Evolutionary conservation across 1,139 yeast species (phyloP).

Genomic region (Taphrina sp.): DNA sequence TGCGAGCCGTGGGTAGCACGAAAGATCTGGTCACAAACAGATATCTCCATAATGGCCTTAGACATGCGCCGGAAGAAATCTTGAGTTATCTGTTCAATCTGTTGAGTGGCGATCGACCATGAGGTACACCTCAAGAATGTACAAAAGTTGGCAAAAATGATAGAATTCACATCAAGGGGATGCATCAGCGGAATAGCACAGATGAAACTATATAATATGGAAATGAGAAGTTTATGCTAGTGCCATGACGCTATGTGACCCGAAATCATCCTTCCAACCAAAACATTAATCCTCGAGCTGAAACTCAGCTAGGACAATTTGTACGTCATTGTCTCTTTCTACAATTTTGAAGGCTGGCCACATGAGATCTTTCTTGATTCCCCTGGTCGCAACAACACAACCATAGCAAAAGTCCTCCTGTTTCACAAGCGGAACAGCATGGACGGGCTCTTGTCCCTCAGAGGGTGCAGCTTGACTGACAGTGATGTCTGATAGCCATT

Average conservation of each 20-base stretch:
- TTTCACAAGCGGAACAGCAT: too few species aligned
- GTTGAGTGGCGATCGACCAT: slow-evolving; percentile 12
- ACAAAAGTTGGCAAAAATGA: too few species aligned
- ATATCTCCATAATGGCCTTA: slow-evolving; percentile 23
- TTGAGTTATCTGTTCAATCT: slow-evolving; percentile 21
- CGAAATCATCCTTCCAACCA: too few species aligned
- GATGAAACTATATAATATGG: too few species aligned
- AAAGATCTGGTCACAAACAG: slow-evolving; percentile 28
- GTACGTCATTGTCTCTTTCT: slow-evolving; percentile 3
- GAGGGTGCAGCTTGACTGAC: slow-evolving; percentile 54
- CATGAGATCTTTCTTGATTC: neutral
- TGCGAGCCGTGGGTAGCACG: slow-evolving; percentile 8
- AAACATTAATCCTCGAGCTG: neutral
- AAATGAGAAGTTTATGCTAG: too few species aligned
- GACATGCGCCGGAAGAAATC: slow-evolving; percentile 30
- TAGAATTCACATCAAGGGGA: too few species aligned
- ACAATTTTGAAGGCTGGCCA: neutral
- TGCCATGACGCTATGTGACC: too few species aligned
- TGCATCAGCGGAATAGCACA: too few species aligned
- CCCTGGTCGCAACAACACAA: slow-evolving; percentile 21
- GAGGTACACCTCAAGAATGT: too few species aligned
- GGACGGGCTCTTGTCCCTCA: neutral
- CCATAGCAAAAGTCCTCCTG: slow-evolving; percentile 28
- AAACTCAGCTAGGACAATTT: neutral
- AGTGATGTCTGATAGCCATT: slow-evolving; percentile 74